Conservation (phyloP, 176 grass and related monocot species). For the Paspalum vaginatum region DNA sequence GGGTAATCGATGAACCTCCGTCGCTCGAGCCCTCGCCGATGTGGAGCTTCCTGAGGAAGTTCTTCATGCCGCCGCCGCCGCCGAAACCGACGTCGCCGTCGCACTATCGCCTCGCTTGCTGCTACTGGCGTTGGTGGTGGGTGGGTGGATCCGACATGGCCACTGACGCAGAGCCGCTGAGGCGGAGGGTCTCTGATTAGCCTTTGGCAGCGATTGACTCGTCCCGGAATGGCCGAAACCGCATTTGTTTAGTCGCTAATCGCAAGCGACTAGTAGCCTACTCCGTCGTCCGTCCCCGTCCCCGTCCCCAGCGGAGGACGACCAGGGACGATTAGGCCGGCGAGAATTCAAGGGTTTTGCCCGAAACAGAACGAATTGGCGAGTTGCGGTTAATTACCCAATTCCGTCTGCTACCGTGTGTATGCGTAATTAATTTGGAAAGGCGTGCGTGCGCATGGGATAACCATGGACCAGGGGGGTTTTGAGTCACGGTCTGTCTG, state of each 20-base stretch:
- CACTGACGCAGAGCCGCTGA: slow-evolving; percentile 52
- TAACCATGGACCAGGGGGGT: background rate
- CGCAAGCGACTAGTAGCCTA: slow-evolving; percentile 26
- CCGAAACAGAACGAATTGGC: background rate
- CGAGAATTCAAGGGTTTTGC: background rate
- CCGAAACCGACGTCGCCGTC: slow-evolving; percentile 31
- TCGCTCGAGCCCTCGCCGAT: slow-evolving; percentile 66
- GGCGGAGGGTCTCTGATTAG: slow-evolving; percentile 29
- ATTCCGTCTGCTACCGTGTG: slow-evolving; percentile 3
- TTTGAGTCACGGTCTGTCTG: too few relatives aligned
- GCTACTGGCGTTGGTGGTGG: slow-evolving; percentile 49
- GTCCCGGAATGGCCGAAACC: slow-evolving; percentile 17
- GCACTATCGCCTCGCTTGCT: slow-evolving; percentile 32
- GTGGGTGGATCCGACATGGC: slow-evolving; percentile 80
- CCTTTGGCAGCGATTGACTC: slow-evolving; percentile 56
- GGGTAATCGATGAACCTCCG: slow-evolving; percentile 27
- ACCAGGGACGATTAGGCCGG: background rate
- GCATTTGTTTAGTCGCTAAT: slow-evolving; percentile 45
- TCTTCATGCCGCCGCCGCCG: slow-evolving; percentile 69
- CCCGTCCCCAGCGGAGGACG: background rate
- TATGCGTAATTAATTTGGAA: slow-evolving; percentile 40
- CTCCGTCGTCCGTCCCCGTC: slow-evolving; percentile 4
- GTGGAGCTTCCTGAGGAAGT: slow-evolving; percentile 97
- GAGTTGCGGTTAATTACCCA: slow-evolving; percentile 19
- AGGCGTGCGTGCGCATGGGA: slow-evolving; percentile 22